A percentile compares a stretch with the other conserved stretches of the same genome.
phyloP scores from a whole-genome alignment of 208 protist species.

The Acanthamoeba sp. region DNA sequence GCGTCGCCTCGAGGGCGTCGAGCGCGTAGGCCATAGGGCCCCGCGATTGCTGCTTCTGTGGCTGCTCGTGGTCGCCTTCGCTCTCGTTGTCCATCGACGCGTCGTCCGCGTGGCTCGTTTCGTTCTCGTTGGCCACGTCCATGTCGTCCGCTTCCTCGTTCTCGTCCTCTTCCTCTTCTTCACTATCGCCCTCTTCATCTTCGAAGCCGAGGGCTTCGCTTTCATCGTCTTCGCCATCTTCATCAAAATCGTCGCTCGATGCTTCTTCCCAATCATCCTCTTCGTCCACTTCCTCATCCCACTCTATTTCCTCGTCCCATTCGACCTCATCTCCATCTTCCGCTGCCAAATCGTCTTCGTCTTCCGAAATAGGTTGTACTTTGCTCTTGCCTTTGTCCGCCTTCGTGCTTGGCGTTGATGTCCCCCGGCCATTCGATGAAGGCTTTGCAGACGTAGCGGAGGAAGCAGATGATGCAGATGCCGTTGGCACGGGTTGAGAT shows the following conservation, averaged over 20 bases:
- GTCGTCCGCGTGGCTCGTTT: not conserved
- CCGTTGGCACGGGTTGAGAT: not conserved
- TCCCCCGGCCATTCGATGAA: not conserved
- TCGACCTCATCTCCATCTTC: not conserved
- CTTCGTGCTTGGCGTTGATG: not conserved
- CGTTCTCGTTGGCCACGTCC: not conserved
- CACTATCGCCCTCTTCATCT: not conserved
- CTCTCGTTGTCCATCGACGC: not conserved
- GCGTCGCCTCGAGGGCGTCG: conserved; percentile 8
- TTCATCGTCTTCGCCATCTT: not conserved
- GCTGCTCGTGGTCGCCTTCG: not conserved
- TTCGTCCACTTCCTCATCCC: not conserved
- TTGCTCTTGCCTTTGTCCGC: not conserved
- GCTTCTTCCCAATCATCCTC: not conserved
- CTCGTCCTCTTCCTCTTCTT: not conserved
- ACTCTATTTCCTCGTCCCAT: conserved; percentile 28
- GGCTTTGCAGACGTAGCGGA: not conserved
- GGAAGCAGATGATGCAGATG: not conserved
- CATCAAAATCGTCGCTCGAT: conserved; percentile 1
- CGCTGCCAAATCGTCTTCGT: not conserved
- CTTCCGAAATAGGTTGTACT: not conserved
- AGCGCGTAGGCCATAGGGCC: not conserved
- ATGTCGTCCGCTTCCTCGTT: conserved; percentile 4
- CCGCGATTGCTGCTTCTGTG: not conserved
- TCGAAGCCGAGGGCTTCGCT: not conserved